Base-by-base conservation (phyloP, 257 asterid genomes). In the Lycium barbarum region DNA sequence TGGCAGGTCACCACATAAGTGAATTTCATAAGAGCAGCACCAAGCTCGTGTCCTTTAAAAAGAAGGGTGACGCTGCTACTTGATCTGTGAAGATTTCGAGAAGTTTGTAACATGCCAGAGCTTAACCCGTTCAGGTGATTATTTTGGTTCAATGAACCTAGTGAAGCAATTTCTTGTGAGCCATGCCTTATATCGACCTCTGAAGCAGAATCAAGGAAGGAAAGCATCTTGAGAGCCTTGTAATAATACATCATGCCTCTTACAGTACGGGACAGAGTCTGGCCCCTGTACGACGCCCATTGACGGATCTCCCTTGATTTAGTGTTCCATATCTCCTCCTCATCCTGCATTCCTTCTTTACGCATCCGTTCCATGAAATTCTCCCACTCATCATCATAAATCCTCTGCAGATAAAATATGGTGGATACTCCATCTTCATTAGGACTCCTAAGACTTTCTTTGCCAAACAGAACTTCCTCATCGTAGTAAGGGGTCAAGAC, bases 241-340 rank as follows among this genome's bases (percentile, higher is more conserved):
- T 94, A 90, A 84, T 96, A 94, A 87, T 96, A 94, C 99, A 96
- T 96, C 99, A 96, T 96, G 84, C 99, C 99, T 86, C 98, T 91
- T 79, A 96, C 97, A 9, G 99, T 96, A 66, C 99, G 95, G 13
- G 98, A 92, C 45, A 96, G 89, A 59, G 99, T 96, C 87, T 96
- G 99, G 54, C 99, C 99, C 87, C 99, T 93, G 88, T 93, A 93
- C n/a, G 99, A 96, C 47, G 99, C 99, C 99, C 99, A 96, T 36
- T 80, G 91, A 86, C 99, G 92, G 72, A 96, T 94, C 59, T 96
- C 97, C 89, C 98, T 89, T 43, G 89, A n/a, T 85, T 89, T 94
- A n/a, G 84, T 43, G 38, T 83, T 87, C 99, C 98, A 96, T 76
- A 96, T 83, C 79, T 94, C 95, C 47, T 83, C 63, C 20, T 94